Evolutionary conservation across 2,329 filamentous ascomycete genomes (phyloP), one percentile per base, ranked within the genome.

Genomic region (Penicillium brasilianum): DNA sequence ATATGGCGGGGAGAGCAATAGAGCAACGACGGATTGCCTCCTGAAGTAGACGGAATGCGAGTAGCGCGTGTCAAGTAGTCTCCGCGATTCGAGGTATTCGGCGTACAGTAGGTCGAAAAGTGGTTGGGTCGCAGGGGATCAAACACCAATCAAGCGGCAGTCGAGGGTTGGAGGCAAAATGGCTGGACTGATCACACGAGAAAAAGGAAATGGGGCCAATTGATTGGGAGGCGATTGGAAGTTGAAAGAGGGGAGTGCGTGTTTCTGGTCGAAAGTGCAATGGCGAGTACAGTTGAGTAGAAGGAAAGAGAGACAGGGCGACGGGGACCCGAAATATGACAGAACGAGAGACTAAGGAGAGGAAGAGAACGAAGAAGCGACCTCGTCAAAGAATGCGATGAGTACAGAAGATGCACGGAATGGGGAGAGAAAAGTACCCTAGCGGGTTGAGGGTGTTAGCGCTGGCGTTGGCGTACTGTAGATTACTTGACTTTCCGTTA

Each of bases 151-250:
- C 57, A 59, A 54, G 49, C 44, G 25, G 18, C 18, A 48, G 39
- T 30, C 14, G 36, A 18, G 50, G 28, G n/a, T 48, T 36, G 37
- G 46, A n/a, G 39, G 36, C 36, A 41, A 60, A 44, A 55, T 55
- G 37, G 54, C 25, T 58, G 22, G 61, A 66, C 53, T 58, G 64
- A 66, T 64, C 64, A 62, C 61, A 66, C 57, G 43, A 46, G 53
- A 39, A 46, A 57, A 57, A 58, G 37, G 22, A 52, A 46, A 46
- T 32, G 51, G 30, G 30, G 25, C 34, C 34, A 53, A 44, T 37
- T 43, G 49, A 51, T 46, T 44, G 53, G 37, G 39, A n/a, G 51
- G 18, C 37, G 37, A 22, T n/a, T 43, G 39, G 37, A 48, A 44
- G 16, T 18, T 54, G 57, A 41, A 53, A n/a, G n/a, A n/a, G 39